phyloP scores from a whole-genome alignment of 1,284 basidiomycete species.

The Pyrrhoderma lamaoense region DNA sequence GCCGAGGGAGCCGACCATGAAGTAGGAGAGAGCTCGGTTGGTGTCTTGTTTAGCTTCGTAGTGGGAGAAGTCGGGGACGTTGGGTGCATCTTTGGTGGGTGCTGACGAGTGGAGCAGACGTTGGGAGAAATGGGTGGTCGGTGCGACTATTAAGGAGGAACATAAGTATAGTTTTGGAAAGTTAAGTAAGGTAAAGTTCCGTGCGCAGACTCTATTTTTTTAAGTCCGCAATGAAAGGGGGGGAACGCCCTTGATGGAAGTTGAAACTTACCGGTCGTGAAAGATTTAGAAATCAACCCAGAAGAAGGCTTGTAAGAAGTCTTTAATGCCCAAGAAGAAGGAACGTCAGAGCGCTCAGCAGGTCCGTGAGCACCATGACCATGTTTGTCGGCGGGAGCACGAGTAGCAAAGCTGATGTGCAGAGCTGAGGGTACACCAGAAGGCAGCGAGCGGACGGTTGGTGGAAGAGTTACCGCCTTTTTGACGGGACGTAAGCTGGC shows the following conservation, averaged over 20 bases:
- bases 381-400: slow-evolving; percentile 52
- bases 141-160: slow-evolving; percentile 32
- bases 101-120: slow-evolving; percentile 72
- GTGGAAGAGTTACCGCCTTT: slow-evolving; percentile 77
- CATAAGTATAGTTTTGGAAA: slow-evolving; percentile 8
- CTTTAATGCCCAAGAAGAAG: slow-evolving; percentile 61
- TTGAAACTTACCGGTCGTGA: slow-evolving; percentile 56
- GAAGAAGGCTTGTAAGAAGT: slow-evolving; percentile 37
- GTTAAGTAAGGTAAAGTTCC: slow-evolving; percentile 9
- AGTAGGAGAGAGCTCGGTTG: slow-evolving; percentile 89
- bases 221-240: slow-evolving; percentile 1
- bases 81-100: slow-evolving; percentile 52
- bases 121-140: slow-evolving; percentile 52
- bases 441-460: slow-evolving; percentile 72
- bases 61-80: slow-evolving; percentile 84
- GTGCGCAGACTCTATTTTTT: background rate
- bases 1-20: slow-evolving; percentile 96
- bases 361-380: slow-evolving; percentile 44
- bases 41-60: slow-evolving; percentile 70
- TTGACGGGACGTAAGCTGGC: slow-evolving; percentile 62
- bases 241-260: too few species aligned
- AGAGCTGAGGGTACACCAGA: slow-evolving; percentile 66
- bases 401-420: slow-evolving; percentile 61
- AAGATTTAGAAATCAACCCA: slow-evolving; percentile 60
- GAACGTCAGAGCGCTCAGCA: slow-evolving; percentile 54